A percentile compares a stretch with the other conserved stretches of the same genome.
phyloP scores from a whole-genome alignment of 257 asterid genomes.

The Verbascum thapsus region DNA sequence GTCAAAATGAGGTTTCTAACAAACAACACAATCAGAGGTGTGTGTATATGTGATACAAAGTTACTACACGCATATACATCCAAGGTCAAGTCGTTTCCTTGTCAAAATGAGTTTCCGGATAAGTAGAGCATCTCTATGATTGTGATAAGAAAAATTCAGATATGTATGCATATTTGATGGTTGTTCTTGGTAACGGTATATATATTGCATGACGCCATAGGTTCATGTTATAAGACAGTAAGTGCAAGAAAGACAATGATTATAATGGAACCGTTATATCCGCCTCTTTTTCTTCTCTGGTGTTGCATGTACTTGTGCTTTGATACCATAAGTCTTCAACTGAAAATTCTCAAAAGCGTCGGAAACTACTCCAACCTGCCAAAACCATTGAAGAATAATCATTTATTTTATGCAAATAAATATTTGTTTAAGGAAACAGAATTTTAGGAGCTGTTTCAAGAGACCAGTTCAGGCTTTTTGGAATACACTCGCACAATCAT shows the following conservation, averaged over 20 bases:
- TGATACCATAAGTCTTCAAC: slow-evolving; percentile 75
- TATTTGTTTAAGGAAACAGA: background rate
- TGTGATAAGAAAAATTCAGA: slow-evolving; percentile 7
- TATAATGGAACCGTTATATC: slow-evolving; percentile 28
- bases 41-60: background rate
- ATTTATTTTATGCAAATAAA: slow-evolving; percentile 8
- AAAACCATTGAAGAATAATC: slow-evolving; percentile 19
- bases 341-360: slow-evolving; percentile 97
- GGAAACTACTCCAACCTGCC: slow-evolving; percentile 71
- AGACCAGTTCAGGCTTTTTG: slow-evolving; percentile 87
- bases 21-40: slow-evolving; percentile 8
- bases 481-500: slow-evolving; percentile 94
- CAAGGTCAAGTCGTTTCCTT: slow-evolving; percentile 5
- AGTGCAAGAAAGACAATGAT: slow-evolving; percentile 13
- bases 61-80: slow-evolving; percentile 5
- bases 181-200: slow-evolving; percentile 10
- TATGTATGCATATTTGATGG: background rate
- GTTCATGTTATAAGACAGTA: slow-evolving; percentile 22
- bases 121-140: slow-evolving; percentile 5
- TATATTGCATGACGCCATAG: background rate
- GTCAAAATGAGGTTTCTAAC: background rate
- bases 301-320: slow-evolving; percentile 71
- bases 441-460: slow-evolving; percentile 28
- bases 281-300: slow-evolving; percentile 81
- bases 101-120: background rate